Percentiles rank a stretch among this genome's conserved stretches.
These are phyloP conservation scores for Friedmanniomyces endolithicus DNA, from an alignment of 495 filamentous ascomycete genomes.

Conservation along the genomic window DNA sequence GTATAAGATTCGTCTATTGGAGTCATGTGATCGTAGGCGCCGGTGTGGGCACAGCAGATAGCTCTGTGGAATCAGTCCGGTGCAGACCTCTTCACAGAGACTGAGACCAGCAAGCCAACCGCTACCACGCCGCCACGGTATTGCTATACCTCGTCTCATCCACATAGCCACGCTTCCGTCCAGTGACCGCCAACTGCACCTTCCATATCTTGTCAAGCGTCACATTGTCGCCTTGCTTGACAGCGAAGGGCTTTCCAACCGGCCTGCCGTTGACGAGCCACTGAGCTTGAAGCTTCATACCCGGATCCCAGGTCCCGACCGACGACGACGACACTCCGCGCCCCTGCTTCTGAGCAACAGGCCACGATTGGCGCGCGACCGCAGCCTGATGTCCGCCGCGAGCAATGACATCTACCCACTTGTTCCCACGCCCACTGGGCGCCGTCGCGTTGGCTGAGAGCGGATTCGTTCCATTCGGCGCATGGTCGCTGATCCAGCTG, in stretches of 20 bases:
- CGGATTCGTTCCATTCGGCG: conserved; percentile 16
- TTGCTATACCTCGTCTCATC: conserved; percentile 12
- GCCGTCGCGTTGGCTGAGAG: conserved; percentile 1
- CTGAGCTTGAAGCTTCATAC: conserved; percentile 17
- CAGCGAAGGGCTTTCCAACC: conserved; percentile 4
- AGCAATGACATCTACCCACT: conserved; percentile 11
- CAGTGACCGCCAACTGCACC: conserved; percentile 12
- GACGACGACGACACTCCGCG: neutral
- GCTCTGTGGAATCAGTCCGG: too few species aligned
- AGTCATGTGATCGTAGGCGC: too few species aligned
- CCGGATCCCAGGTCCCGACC: conserved; percentile 19
- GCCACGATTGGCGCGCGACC: conserved; percentile 12
- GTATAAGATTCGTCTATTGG: too few species aligned
- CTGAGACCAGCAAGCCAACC: neutral
- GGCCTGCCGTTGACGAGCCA: conserved; percentile 14
- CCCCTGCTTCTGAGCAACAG: neutral
- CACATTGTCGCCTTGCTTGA: conserved; percentile 8
- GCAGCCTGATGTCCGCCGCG: conserved; percentile 16
- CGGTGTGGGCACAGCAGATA: too few species aligned
- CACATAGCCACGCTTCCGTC: conserved; percentile 10
- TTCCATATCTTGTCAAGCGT: neutral
- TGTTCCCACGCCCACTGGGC: conserved; percentile 7
- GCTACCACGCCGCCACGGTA: neutral
- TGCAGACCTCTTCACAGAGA: too few species aligned
- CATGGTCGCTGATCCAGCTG: conserved; percentile 13